These are phyloP conservation scores for Podospora appendiculata DNA, from an alignment of 495 filamentous ascomycete genomes.

Conservation along the genomic window DNA sequence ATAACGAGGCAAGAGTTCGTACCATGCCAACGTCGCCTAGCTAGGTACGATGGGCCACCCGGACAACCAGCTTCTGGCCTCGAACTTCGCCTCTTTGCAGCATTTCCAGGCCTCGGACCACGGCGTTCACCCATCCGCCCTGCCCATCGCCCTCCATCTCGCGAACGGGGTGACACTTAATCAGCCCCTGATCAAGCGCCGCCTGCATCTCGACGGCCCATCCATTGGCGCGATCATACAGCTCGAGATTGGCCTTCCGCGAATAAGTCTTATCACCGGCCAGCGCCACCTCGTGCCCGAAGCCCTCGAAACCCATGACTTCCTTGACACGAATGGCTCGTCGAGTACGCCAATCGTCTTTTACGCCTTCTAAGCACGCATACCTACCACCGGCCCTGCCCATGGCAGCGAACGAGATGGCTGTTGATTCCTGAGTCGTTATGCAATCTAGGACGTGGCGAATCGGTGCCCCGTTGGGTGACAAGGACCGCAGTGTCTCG, in stretches of 20 bases:
- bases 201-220: neutral
- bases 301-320: conserved; percentile 2
- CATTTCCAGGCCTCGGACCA: neutral
- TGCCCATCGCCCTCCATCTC: neutral
- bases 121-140: neutral
- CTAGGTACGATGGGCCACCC: too few species aligned
- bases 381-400: conserved; percentile 4
- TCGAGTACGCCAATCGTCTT: neutral
- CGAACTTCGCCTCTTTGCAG: neutral
- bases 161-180: neutral
- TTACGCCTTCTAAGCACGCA: conserved; percentile 1
- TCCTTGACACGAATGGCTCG: conserved; percentile 1
- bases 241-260: neutral
- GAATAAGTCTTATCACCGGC: neutral
- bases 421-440: neutral
- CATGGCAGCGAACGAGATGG: conserved; percentile 4
- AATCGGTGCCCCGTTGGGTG: neutral
- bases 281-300: neutral
- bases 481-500: too few species aligned
- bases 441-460: conserved; percentile 6
- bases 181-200: neutral
- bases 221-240: neutral
- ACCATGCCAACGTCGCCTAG: too few species aligned
- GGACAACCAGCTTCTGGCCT: neutral
- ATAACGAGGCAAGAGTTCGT: too few species aligned